Evolutionary conservation across 2,329 filamentous ascomycete genomes (phyloP).

Genomic region (Arthrobotrys sphaeroides): DNA sequence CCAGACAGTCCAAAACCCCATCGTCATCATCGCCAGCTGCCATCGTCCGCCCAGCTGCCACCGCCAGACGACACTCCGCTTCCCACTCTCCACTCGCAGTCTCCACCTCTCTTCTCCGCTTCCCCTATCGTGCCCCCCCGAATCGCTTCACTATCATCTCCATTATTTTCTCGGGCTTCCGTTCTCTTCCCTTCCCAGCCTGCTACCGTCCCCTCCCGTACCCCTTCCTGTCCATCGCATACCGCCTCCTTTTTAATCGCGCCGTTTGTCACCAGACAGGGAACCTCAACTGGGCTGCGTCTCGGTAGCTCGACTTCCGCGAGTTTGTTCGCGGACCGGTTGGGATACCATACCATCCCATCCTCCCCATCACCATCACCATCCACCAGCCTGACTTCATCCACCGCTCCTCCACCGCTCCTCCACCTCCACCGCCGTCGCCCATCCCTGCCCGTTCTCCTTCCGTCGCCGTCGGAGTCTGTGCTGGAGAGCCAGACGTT

Average conservation of each 20-base stretch:
- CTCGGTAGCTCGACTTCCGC: constrained; percentile 40
- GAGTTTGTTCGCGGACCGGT: constrained; percentile 22
- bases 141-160: not conserved
- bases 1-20: not conserved
- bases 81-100: not conserved
- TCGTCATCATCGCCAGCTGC: not conserved
- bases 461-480: not conserved
- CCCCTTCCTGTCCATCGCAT: not conserved
- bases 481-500: not conserved
- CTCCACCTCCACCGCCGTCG: too few species aligned
- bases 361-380: not conserved
- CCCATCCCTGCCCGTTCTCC: not conserved
- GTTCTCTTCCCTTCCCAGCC: too few species aligned
- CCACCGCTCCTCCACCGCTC: not conserved
- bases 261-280: constrained; percentile 8
- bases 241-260: constrained; percentile 17
- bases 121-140: not conserved
- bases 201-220: not conserved
- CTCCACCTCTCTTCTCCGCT: not conserved
- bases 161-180: too few species aligned
- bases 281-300: not conserved
- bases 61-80: not conserved
- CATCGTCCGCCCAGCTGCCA: not conserved
- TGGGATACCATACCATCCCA: constrained; percentile 10
- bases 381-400: not conserved